Base-by-base conservation (phyloP, 306 rosid genomes). In the Crotalaria pallida region DNA sequence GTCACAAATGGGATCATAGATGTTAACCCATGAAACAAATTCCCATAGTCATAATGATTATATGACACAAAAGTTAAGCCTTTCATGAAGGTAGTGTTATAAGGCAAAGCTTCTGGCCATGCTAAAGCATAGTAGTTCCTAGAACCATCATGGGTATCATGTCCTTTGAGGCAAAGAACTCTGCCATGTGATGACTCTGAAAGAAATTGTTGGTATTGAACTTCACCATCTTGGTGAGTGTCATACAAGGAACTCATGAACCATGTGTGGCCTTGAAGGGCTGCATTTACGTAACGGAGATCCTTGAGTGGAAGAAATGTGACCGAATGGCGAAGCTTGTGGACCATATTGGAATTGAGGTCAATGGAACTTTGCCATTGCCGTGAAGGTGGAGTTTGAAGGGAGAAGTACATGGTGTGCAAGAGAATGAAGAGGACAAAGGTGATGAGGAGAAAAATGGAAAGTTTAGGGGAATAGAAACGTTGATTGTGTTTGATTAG, bases 161-260 rank as follows among this genome's bases (percentile, higher is more conserved):
- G 76, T 10, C 96, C 96, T 59, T 78, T 83, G 26, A 87, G 62
- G 79, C 96, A 89, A 0, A 89, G 82, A 40, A 87, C 18, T 33
- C 85, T 21, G 9, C 76, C 83, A 0, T 65, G 44, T 9, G 91
- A 79, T 1, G 79, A 72, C 3, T 43, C 57, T 3, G 93, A 84
- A n/a, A 93, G 96, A 75, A 87, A 87, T 13, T 74, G 80, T 34
- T 82, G 92, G 84, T 75, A 87, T 58, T 87, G 92, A 18, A 85
- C 93, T 22, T 83, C 84, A 13, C 92, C 92, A 23, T 76, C 80
- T 58, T 82, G 49, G 5, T 65, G 86, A 0, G 79, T 61, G 29
- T 89, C 92, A 40, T 80, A 70, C 85, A 87, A 55, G 59, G 89
- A 87, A 75, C 89, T 89, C 91, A 89, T 87, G 85, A 89, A 85